Conservation (phyloP, 2,329 filamentous ascomycete genomes). For the Trichoderma gracile region DNA sequence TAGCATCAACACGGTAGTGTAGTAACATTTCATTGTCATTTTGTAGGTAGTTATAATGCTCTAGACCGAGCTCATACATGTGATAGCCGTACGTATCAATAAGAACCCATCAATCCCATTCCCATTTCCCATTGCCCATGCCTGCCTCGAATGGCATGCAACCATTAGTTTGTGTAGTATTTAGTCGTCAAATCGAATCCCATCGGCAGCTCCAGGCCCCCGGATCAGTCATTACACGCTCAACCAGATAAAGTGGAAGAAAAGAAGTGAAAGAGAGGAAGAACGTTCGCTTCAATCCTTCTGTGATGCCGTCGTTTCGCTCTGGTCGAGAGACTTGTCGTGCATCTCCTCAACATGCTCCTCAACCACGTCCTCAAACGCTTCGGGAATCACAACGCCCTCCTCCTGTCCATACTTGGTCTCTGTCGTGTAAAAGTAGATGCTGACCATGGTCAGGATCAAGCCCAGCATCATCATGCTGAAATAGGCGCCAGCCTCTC, state of each 20-base stretch:
- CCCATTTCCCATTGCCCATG: background rate
- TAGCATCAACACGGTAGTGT: too few species aligned
- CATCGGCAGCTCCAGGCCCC: background rate
- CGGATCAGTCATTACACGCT: background rate
- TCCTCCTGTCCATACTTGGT: constrained; percentile 22
- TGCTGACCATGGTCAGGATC: constrained; percentile 10
- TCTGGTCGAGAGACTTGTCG: constrained; percentile 1
- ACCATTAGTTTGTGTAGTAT: constrained; percentile 1
- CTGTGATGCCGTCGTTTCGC: constrained; percentile 6
- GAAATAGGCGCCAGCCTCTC: constrained; percentile 19
- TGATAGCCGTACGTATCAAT: background rate
- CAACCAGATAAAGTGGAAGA: background rate
- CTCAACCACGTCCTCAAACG: constrained; percentile 12
- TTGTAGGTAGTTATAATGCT: background rate
- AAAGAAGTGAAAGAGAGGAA: background rate
- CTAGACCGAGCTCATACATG: background rate
- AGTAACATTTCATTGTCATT: background rate
- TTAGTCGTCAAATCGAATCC: background rate
- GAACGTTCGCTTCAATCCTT: background rate
- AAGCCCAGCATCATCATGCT: constrained; percentile 22
- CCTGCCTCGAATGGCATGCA: background rate
- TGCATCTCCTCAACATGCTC: background rate
- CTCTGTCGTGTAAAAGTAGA: constrained; percentile 18
- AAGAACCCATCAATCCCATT: background rate
- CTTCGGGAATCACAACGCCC: constrained; percentile 24